Evolutionary conservation across 2,329 filamentous ascomycete genomes (phyloP).

Genomic region (Harringtonia lauricola): DNA sequence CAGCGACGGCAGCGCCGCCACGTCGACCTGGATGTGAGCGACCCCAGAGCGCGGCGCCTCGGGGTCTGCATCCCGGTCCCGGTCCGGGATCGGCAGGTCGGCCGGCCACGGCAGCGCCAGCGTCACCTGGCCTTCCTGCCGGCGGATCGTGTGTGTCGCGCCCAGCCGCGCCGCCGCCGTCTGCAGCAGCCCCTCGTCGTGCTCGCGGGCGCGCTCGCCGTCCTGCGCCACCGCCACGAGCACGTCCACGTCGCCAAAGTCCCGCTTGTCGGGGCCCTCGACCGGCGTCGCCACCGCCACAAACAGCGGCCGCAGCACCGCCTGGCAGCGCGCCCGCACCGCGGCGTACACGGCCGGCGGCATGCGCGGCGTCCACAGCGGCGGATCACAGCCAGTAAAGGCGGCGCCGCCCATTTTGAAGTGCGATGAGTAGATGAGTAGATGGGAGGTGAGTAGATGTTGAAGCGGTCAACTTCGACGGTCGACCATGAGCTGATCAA

Average conservation of each 20-base stretch:
- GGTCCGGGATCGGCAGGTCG: background rate
- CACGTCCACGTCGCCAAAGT: slow-evolving; percentile 66
- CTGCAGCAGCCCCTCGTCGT: background rate
- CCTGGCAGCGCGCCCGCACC: slow-evolving; percentile 34
- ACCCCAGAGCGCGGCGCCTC: background rate
- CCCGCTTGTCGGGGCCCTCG: slow-evolving; percentile 56
- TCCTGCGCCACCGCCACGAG: slow-evolving; percentile 20
- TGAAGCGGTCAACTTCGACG: no score
- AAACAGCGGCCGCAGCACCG: slow-evolving; percentile 40
- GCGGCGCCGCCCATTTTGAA: slow-evolving; percentile 53
- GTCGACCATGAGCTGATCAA: no score
- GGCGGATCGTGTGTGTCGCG: slow-evolving; percentile 27
- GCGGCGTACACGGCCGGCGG: slow-evolving; percentile 40
- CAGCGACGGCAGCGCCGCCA: slow-evolving; percentile 39
- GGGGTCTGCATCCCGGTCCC: background rate
- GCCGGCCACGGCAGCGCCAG: slow-evolving; percentile 47
- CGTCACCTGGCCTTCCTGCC: slow-evolving; percentile 23
- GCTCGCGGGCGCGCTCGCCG: background rate
- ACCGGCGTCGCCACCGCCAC: slow-evolving; percentile 45
- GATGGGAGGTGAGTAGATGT: background rate
- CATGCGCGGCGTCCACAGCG: slow-evolving; percentile 57
- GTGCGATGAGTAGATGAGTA: background rate
- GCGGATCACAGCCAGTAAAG: slow-evolving; percentile 35
- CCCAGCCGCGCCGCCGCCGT: slow-evolving; percentile 21
- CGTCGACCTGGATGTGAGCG: slow-evolving; percentile 55